Base-by-base conservation (phyloP, 1,284 basidiomycete species). In the Pisolithus thermaeus region DNA sequence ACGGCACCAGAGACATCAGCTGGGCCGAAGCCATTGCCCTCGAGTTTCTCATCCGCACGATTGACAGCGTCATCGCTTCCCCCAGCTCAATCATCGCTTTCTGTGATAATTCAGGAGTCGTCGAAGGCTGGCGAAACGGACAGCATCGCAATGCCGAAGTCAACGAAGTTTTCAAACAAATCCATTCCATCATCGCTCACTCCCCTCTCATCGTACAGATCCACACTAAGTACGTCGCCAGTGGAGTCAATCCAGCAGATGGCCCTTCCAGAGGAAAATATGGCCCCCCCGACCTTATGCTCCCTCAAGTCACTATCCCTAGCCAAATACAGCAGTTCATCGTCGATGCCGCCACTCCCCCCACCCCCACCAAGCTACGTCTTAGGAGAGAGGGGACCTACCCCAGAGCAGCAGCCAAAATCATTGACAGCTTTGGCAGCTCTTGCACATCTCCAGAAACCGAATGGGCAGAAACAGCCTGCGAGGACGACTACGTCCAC, bases 191-290 rank as follows among this genome's bases (percentile, higher is more conserved):
- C 56, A 35, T 50, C 47, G 36, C 30, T 6, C 14, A 8, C 20
- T 16, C 27, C 7, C 9, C 41, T 20, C 8, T 0, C 30, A 8
- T 30, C 49, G 8, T 46, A 6, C 30, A 27, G 11, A 45, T 52
- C 73, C 71, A 60, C 57, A 61, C 65, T 2, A 30, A 14, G 12
- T 73, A 73, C 44, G 59, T 74, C 35, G 45, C 52, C 0, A 69
- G 62, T 47, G 48, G 12, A 0, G 2, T 18, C 20, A 61, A 62
- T 46, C 62, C 59, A n/a, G 61, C 59, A 20, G 61, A 62, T 49
- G 43, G n/a, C 1, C 61, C 61, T 1, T 63, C 59, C 3, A 18
- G 59, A 25, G 59, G 60, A 0, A 45, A 49, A 22, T 51, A 58
- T 39, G 16, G 35, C 8, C 25, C 59, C 14, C 58, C 59, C 0